Percentiles rank a stretch among this genome's conserved stretches.
phyloP scores from a whole-genome alignment of 2,329 filamentous ascomycete genomes.

The Ophiostoma australiae region DNA sequence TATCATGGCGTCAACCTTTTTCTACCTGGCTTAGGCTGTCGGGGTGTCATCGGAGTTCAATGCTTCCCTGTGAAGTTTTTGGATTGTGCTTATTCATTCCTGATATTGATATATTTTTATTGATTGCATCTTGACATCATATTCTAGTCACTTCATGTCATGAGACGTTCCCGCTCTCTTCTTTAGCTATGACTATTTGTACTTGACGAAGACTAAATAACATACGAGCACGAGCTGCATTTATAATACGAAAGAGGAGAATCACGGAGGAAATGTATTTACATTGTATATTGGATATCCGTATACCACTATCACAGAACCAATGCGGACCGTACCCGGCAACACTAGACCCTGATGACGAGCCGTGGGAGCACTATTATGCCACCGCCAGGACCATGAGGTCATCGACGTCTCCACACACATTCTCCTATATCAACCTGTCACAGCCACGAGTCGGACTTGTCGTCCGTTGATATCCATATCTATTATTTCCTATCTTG shows the following conservation, averaged over 20 bases:
- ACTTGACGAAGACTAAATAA: neutral
- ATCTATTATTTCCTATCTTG: neutral
- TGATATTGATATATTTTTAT: neutral
- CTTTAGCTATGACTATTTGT: neutral
- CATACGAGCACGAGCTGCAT: neutral
- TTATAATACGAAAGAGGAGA: neutral
- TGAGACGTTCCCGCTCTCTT: neutral
- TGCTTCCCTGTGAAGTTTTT: neutral
- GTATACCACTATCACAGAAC: neutral
- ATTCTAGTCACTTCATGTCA: neutral
- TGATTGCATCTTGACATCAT: neutral
- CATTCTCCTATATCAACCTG: neutral
- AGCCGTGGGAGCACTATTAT: neutral
- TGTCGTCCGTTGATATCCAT: neutral
- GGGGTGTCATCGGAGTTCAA: neutral
- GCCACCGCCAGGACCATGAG: constrained; percentile 6
- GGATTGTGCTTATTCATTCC: neutral
- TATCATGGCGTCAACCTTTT: constrained; percentile 5
- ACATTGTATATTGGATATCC: neutral
- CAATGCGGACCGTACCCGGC: neutral
- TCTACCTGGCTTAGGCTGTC: neutral
- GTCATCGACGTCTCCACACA: constrained; percentile 7
- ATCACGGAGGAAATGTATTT: too few species aligned
- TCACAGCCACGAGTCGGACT: neutral
- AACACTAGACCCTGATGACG: constrained; percentile 8